Conservation (phyloP, 2,329 filamentous ascomycete species). For the Lasiodiplodia sp. region DNA sequence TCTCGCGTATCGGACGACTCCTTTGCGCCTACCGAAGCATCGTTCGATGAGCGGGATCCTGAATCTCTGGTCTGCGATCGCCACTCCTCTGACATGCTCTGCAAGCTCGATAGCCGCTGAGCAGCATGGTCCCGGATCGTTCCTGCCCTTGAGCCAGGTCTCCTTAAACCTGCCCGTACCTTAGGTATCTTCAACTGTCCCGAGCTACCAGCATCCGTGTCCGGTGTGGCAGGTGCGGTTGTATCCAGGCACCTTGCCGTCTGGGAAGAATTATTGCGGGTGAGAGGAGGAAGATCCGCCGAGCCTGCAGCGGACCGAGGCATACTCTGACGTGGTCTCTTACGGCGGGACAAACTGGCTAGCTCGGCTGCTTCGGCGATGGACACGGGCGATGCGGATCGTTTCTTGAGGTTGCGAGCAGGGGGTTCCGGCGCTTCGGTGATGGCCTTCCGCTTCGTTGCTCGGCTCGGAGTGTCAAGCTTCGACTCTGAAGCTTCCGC, state of each 20-base stretch:
- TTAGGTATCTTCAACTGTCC: constrained; percentile 37
- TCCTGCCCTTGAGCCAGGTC: constrained; percentile 31
- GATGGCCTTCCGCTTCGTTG: constrained; percentile 35
- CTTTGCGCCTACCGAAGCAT: background rate
- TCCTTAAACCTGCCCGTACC: constrained; percentile 34
- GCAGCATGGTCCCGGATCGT: constrained; percentile 13
- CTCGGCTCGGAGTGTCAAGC: constrained; percentile 51
- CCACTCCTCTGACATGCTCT: constrained; percentile 19
- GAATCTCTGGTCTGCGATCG: background rate
- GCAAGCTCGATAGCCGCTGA: constrained; percentile 22
- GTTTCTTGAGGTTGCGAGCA: constrained; percentile 51
- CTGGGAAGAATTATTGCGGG: constrained; percentile 27
- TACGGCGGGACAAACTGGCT: constrained; percentile 58
- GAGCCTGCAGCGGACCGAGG: constrained; percentile 24
- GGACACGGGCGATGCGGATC: constrained; percentile 61
- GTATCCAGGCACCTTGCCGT: constrained; percentile 37
- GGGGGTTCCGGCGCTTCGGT: constrained; percentile 35
- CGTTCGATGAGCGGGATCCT: background rate
- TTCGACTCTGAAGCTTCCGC: constrained; percentile 50
- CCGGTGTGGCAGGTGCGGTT: constrained; percentile 45
- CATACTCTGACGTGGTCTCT: constrained; percentile 50
- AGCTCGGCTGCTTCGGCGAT: constrained; percentile 62
- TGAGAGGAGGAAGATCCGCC: constrained; percentile 20
- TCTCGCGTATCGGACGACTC: background rate
- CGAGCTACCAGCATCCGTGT: constrained; percentile 43